Base-by-base conservation (phyloP, 2,329 filamentous ascomycete genomes). In the Rutstroemia sydowiana region DNA sequence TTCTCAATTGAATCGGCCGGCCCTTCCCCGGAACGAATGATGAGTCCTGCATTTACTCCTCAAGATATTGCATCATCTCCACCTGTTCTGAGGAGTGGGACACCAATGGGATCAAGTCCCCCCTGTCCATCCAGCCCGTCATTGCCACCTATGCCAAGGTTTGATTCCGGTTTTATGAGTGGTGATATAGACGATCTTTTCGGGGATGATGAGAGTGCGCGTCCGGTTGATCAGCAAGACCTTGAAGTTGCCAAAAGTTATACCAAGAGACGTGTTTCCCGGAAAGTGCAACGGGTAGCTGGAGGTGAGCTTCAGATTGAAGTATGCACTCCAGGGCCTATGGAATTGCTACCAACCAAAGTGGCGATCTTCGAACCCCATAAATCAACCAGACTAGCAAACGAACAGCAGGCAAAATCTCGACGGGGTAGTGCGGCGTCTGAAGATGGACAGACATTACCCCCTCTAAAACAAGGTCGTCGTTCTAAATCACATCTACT, bases 1-100 rank as follows among this genome's bases (percentile, higher is more conserved):
- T 46, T 55, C 16, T 67, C 66, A 1, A 67, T 67, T 36, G 76
- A 81, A 48, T 69, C 72, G 3, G 68, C 69, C n/a, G 65, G 70
- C 41, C 71, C 71, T 26, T 75, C 75, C 13, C 72, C 75, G 28
- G 75, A 76, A 55, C 73, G 74, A 44, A 62, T 68, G 45, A 53
- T 53, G n/a, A 67, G 71, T 77, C 80, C 48, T 28, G 78, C 75
- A 48, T 75, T 85, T 51, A 95, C 89, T 48, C 86, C 89, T 3
- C 82, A 82, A 45, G 87, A 88, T 49, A 88, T 97, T 60, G 87
- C 87, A 1, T 97, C 93, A 0, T 97, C 92, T 3, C 92, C 92
- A 13, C 93, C 93, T 1, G 76, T 95, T 1, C 82, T 90, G 56
- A 78, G 81, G 57, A 77, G 77, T 34, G 73, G 75, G 28, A 82